Evolutionary conservation across 305 asterid species (phyloP).

Genomic region (Fraxinus latifolia): DNA sequence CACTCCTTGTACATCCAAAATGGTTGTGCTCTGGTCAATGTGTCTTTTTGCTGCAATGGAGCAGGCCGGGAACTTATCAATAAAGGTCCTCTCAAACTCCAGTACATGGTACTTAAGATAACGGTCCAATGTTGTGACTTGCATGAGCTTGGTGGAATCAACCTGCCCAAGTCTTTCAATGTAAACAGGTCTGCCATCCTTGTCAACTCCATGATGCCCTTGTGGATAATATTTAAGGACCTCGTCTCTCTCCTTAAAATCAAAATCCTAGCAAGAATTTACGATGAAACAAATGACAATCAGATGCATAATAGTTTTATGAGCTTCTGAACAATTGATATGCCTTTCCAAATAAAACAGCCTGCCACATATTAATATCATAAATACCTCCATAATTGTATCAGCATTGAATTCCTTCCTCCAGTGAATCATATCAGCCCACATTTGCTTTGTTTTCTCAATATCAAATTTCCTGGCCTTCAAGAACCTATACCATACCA

Average conservation of each 20-base stretch:
- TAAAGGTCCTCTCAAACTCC: conserved; percentile 90
- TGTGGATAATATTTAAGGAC: conserved; percentile 90
- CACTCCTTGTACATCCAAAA: conserved; percentile 97
- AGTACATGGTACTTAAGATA: conserved; percentile 78
- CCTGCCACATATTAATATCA: not conserved
- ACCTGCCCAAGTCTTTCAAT: conserved; percentile 83
- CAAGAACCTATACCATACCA: conserved; percentile 56
- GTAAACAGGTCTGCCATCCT: conserved; percentile 85
- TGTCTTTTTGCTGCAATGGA: conserved; percentile 79
- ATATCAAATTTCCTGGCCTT: conserved; percentile 83
- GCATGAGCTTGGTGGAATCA: conserved; percentile 83
- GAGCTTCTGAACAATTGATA: not conserved
- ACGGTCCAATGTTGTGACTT: conserved; percentile 83
- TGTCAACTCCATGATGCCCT: conserved; percentile 94
- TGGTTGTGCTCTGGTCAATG: conserved; percentile 93
- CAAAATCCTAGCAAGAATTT: conserved; percentile 51
- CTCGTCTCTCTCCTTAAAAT: conserved; percentile 78
- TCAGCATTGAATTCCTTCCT: conserved; percentile 86
- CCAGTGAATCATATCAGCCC: conserved; percentile 95
- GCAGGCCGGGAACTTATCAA: conserved; percentile 84
- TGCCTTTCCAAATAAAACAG: not conserved
- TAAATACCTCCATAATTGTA: conserved; percentile 63
- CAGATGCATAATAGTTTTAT: not conserved
- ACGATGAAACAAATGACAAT: not conserved
- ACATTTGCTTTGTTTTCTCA: conserved; percentile 91